phyloP scores from a whole-genome alignment of 129 eudicot species.

The Artemisia tridentata region DNA sequence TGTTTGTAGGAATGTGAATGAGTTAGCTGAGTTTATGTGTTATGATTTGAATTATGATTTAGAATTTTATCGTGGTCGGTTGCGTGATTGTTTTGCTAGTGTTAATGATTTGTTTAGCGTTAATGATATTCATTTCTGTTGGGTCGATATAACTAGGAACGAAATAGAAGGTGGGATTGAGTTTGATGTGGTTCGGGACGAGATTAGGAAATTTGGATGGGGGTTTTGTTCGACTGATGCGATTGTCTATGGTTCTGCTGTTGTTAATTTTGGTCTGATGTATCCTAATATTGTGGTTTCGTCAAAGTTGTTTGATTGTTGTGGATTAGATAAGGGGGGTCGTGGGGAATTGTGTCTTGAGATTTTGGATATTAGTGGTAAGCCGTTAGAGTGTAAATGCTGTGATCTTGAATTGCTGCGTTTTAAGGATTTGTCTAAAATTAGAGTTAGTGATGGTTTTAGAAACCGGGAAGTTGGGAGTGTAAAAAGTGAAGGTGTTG shows the following conservation, averaged over 20 bases:
- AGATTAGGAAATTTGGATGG: slow-evolving; percentile 64
- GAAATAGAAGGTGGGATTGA: slow-evolving; percentile 16
- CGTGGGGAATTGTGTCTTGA: slow-evolving; percentile 57
- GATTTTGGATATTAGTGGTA: slow-evolving; percentile 70
- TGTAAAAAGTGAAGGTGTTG: slow-evolving; percentile 10
- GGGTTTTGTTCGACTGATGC: slow-evolving; percentile 66
- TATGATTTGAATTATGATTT: slow-evolving; percentile 31
- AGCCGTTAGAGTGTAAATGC: slow-evolving; percentile 64
- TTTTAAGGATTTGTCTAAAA: slow-evolving; percentile 18
- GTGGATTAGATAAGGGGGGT: slow-evolving; percentile 16
- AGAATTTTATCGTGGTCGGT: slow-evolving; percentile 26
- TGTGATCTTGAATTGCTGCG: slow-evolving; percentile 75
- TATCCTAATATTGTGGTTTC: slow-evolving; percentile 65
- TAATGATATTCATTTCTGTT: slow-evolving; percentile 74
- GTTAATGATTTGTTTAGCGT: slow-evolving; percentile 46
- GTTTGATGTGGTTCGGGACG: slow-evolving; percentile 29
- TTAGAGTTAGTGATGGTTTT: slow-evolving; percentile 16
- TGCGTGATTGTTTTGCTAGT: slow-evolving; percentile 38
- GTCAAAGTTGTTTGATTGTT: slow-evolving; percentile 21
- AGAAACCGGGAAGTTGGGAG: slow-evolving; percentile 32
- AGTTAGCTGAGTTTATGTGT: slow-evolving; percentile 46
- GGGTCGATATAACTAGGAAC: slow-evolving; percentile 51
- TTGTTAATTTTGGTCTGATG: slow-evolving; percentile 68
- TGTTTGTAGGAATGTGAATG: slow-evolving; percentile 35
- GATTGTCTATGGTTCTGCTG: slow-evolving; percentile 73